phyloP scores from a whole-genome alignment of 2,329 filamentous ascomycete species.

The Cyphellophora europaea region DNA sequence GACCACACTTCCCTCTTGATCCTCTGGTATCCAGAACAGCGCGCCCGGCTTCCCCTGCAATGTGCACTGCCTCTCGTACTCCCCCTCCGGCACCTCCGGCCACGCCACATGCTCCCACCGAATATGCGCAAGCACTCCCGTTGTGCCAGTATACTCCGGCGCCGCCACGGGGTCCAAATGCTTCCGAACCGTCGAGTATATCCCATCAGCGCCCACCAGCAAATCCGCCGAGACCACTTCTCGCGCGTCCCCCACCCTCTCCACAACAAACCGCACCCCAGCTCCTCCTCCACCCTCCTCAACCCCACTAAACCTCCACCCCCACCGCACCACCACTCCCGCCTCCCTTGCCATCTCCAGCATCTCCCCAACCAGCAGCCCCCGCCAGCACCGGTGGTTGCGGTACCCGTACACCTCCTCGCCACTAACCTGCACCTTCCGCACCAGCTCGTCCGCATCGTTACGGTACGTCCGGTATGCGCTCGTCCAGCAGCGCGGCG shows the following conservation, averaged over 20 bases:
- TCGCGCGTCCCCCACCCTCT: neutral
- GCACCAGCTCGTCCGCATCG: conserved; percentile 14
- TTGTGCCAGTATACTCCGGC: conserved; percentile 42
- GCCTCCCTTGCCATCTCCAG: conserved; percentile 29
- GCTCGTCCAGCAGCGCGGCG: conserved; percentile 16
- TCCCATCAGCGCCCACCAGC: conserved; percentile 51
- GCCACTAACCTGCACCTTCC: conserved; percentile 28
- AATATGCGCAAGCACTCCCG: conserved; percentile 28
- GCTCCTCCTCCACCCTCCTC: conserved; percentile 27
- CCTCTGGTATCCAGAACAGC: conserved; percentile 29
- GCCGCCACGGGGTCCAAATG: conserved; percentile 40
- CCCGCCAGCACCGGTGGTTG: conserved; percentile 45
- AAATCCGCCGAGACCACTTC: conserved; percentile 28
- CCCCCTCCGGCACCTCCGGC: conserved; percentile 3
- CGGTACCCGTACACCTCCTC: conserved; percentile 41
- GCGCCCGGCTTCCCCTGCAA: conserved; percentile 26
- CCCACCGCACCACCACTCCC: conserved; percentile 35
- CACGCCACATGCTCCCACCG: conserved; percentile 7
- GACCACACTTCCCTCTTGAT: conserved; percentile 22
- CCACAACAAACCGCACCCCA: conserved; percentile 38
- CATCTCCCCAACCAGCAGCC: conserved; percentile 42
- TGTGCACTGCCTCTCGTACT: conserved; percentile 23
- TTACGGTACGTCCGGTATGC: conserved; percentile 27
- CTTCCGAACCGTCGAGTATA: conserved; percentile 45
- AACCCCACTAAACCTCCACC: conserved; percentile 40